These are phyloP conservation scores for Strigomonas oncopelti DNA, from an alignment of 208 protist genomes.

Conservation along the genomic window DNA sequence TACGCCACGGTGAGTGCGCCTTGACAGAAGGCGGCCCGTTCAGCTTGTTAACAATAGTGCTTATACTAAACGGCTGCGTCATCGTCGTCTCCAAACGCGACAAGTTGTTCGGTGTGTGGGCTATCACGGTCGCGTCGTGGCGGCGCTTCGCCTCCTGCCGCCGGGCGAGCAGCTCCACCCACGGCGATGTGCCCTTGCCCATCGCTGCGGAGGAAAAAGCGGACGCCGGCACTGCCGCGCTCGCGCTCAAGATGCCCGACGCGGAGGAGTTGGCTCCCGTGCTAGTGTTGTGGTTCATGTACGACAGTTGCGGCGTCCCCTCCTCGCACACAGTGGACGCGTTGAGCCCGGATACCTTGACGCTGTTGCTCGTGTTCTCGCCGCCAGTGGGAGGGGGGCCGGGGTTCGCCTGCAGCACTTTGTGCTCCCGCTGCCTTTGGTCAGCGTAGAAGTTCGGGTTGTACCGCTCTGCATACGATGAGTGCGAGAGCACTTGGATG, in stretches of 20 bases:
- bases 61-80: background rate
- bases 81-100: background rate
- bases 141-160: background rate
- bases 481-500: background rate
- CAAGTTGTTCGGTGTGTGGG: background rate
- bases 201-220: background rate
- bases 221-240: no score
- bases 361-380: background rate
- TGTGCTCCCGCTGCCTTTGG: background rate
- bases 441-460: no score
- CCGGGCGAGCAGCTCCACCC: background rate
- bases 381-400: no score
- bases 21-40: slow-evolving; percentile 1
- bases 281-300: background rate
- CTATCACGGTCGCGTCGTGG: background rate
- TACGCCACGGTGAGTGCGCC: slow-evolving; percentile 8
- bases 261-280: no score
- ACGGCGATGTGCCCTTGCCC: background rate
- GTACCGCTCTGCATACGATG: background rate
- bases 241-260: background rate
- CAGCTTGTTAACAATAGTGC: background rate
- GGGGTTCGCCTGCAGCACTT: background rate
- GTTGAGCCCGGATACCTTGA: background rate
- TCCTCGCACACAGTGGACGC: background rate
- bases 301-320: background rate